Evolutionary conservation across 805 yeast species (phyloP).

Genomic region (Candida anglica): DNA sequence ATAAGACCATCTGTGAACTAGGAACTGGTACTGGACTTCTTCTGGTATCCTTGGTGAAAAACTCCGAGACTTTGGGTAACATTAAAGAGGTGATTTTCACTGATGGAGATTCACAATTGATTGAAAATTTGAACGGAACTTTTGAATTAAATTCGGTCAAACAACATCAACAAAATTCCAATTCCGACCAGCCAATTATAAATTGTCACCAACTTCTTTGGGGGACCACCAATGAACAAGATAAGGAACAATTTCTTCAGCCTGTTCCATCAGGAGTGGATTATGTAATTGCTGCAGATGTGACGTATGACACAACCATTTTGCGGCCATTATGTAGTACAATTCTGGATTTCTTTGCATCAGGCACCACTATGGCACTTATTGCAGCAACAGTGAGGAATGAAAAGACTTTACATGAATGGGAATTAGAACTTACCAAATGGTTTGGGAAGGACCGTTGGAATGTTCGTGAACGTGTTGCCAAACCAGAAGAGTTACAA

Average conservation of each 20-base stretch:
- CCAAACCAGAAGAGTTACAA: not conserved
- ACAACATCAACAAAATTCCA: not conserved
- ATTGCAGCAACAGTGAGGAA: constrained; percentile 80
- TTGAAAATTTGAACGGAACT: constrained; percentile 45
- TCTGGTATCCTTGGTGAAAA: constrained; percentile 43
- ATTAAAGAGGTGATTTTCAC: constrained; percentile 45
- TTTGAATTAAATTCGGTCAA: constrained; percentile 40
- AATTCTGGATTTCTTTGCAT: constrained; percentile 33
- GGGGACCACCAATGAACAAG: constrained; percentile 42
- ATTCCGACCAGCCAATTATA: constrained; percentile 6
- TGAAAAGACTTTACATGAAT: constrained; percentile 22
- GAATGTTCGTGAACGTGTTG: constrained; percentile 1
- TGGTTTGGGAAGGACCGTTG: constrained; percentile 10
- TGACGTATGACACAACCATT: constrained; percentile 70
- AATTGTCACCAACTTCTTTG: constrained; percentile 41
- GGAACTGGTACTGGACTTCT: constrained; percentile 92
- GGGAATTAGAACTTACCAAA: constrained; percentile 23
- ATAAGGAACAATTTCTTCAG: constrained; percentile 34
- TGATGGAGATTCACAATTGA: constrained; percentile 62
- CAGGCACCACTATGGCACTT: constrained; percentile 28
- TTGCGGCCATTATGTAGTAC: constrained; percentile 54
- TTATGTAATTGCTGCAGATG: constrained; percentile 77
- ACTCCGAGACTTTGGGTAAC: constrained; percentile 12
- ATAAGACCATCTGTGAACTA: constrained; percentile 54
- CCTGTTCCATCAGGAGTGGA: constrained; percentile 29